These are phyloP conservation scores for Ophiostoma perfectum DNA, from an alignment of 2,329 filamentous ascomycete genomes.

Conservation along the genomic window DNA sequence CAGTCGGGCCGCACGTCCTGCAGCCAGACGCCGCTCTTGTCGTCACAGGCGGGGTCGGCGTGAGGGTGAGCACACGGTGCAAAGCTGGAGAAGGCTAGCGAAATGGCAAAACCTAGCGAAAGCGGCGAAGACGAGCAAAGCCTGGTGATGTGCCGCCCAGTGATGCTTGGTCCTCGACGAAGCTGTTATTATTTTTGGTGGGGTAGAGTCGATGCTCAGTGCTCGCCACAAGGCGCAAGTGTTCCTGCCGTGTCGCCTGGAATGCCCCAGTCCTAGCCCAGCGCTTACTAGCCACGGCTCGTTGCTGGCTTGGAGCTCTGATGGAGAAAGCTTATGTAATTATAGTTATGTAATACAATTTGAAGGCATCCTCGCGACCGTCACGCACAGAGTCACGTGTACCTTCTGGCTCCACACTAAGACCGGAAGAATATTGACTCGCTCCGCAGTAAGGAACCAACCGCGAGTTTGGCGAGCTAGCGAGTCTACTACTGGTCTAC, in stretches of 20 bases:
- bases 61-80: constrained; percentile 11
- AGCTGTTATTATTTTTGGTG: constrained; percentile 17
- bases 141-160: constrained; percentile 12
- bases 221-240: neutral
- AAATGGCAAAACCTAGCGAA: neutral
- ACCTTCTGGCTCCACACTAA: neutral
- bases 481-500: neutral
- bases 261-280: constrained; percentile 6
- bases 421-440: neutral
- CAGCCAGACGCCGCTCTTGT: constrained; percentile 9
- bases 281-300: neutral
- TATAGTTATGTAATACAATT: neutral
- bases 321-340: neutral
- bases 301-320: neutral
- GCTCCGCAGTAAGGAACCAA: neutral
- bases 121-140: neutral
- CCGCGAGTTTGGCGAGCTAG: constrained; percentile 3
- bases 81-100: constrained; percentile 11
- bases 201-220: constrained; percentile 9
- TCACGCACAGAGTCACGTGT: neutral
- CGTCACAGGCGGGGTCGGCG: neutral
- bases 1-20: constrained; percentile 14
- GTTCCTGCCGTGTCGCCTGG: constrained; percentile 1
- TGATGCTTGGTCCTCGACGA: constrained; percentile 4
- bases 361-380: neutral